Conservation (phyloP, 2,329 filamentous ascomycete genomes). For the Hirsutella rhossiliensis region DNA sequence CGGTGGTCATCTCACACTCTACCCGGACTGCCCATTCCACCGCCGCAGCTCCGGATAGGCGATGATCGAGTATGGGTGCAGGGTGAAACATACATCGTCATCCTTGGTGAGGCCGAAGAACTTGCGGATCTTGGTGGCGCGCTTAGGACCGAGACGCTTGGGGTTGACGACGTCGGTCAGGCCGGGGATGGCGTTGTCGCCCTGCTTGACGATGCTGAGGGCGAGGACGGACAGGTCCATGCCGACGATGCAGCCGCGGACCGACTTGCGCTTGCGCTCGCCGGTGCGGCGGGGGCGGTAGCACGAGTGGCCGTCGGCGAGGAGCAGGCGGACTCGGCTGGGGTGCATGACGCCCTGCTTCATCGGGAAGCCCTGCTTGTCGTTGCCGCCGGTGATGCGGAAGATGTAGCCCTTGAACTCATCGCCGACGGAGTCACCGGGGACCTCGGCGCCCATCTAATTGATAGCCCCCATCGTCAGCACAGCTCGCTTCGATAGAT, state of each 20-base stretch:
- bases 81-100: conserved; percentile 85
- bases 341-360: conserved; percentile 99
- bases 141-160: conserved; percentile 99
- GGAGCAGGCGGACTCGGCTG: conserved; percentile 94
- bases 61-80: conserved; percentile 49
- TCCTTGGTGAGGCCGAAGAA: conserved; percentile 99
- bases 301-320: conserved; percentile 95
- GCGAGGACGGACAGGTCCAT: conserved; percentile 92
- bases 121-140: conserved; percentile 98
- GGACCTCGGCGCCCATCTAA: conserved; percentile 80
- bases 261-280: conserved; percentile 99
- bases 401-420: conserved; percentile 99
- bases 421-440: conserved; percentile 89
- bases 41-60: conserved; percentile 50
- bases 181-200: conserved; percentile 85
- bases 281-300: conserved; percentile 96
- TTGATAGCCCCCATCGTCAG: neutral
- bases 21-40: conserved; percentile 32
- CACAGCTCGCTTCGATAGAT: neutral
- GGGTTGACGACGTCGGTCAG: conserved; percentile 96
- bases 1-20: conserved; percentile 45
- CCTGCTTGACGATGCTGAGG: conserved; percentile 95
- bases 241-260: conserved; percentile 97
- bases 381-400: conserved; percentile 98
- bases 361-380: conserved; percentile 99